Evolutionary conservation across 176 grass and related monocot genomes (phyloP).

Genomic region (Triticum timopheevii): DNA sequence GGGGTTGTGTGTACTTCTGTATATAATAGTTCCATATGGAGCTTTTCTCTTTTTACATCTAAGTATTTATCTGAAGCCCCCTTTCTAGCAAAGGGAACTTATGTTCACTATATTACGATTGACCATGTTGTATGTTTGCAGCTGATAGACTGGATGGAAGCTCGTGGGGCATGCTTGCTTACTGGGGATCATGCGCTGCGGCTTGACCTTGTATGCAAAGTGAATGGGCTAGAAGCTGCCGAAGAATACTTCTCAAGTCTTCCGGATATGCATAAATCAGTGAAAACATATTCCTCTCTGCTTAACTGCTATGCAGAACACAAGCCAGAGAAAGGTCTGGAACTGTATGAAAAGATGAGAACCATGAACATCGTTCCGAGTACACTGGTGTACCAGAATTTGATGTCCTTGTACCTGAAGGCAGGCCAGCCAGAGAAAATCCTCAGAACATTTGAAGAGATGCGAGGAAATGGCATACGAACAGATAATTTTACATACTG

Average conservation of each 20-base stretch:
- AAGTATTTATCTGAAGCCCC: neutral
- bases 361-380: neutral
- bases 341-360: constrained; percentile 50
- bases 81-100: neutral
- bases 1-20: neutral
- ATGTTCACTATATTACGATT: neutral
- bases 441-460: constrained; percentile 18
- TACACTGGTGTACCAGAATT: constrained; percentile 42
- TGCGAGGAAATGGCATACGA: constrained; percentile 25
- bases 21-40: neutral
- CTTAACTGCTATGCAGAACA: constrained; percentile 40
- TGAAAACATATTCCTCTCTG: constrained; percentile 39
- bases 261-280: constrained; percentile 30
- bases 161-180: constrained; percentile 23
- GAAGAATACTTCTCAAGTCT: constrained; percentile 57
- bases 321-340: constrained; percentile 34
- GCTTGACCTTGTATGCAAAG: constrained; percentile 48
- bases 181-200: constrained; percentile 36
- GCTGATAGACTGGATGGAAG: constrained; percentile 63
- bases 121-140: constrained; percentile 9
- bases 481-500: constrained; percentile 41
- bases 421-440: constrained; percentile 41
- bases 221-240: constrained; percentile 40
- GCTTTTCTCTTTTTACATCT: neutral
- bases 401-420: constrained; percentile 48